Evolutionary conservation across 169 alveolate genomes (phyloP), one percentile per base, ranked within the genome.

Genomic region (Neospora caninum): DNA sequence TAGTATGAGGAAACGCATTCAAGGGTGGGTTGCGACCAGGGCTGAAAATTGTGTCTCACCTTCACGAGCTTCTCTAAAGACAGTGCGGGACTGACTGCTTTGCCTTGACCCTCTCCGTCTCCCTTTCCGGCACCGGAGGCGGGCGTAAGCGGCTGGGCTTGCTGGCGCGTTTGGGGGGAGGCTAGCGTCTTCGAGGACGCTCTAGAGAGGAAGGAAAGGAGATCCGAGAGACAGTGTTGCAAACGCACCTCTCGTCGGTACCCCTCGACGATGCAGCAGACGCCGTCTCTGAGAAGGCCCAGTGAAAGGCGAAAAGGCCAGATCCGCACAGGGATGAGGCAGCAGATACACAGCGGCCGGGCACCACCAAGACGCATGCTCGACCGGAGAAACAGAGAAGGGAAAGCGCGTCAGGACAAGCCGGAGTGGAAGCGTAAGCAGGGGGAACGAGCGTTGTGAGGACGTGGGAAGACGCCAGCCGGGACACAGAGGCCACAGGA

Each of bases 231-330:
- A 27, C 67, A 38, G 54, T 82, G 64, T 36, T 82, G 89, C 69
- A 82, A 67, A 20, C 89, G 54, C 67, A 41, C 38, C 64, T 82
- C 89, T 0, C 89, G 89, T 1, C 89, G 89, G 89, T 82, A 82
- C 34, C 67, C 89, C n/a, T 82, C 41, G 41, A 82, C 67, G 39
- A 82, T 36, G 89, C 89, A 82, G 89, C 89, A 82, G 67, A 82
- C 34, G 64, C 89, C 89, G 53, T 82, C 89, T 82, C 89, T 82
- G 89, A 20, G 39, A 78, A n/a, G 27, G 13, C 22, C 4, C 58
- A 49, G 13, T 49, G 58, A 4, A 49, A 49, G 13, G 13, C 13
- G 58, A 49, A 49, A 49, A 49, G 13, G 58, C 73, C 73, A 64
- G n/a, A 64, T 27, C 18, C 18, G 73, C 18, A 64, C 27, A 27